Evolutionary conservation across 352 stramenopile genomes (phyloP).

Genomic region (Phytophthora pinifolia): DNA sequence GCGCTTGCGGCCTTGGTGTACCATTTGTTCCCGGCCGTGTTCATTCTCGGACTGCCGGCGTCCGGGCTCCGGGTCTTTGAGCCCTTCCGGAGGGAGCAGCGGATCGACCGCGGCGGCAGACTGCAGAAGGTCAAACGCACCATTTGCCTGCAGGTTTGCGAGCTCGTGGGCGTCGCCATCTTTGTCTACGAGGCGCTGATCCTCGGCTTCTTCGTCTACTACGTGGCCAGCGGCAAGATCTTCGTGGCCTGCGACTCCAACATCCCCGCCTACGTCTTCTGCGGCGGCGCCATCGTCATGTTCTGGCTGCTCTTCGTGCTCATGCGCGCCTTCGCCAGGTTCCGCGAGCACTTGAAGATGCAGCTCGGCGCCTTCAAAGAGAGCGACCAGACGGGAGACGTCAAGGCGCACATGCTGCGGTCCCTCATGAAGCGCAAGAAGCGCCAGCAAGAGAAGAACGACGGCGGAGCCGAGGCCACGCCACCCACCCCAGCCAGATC

Average conservation of each 20-base stretch:
- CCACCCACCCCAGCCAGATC: slow-evolving; percentile 24
- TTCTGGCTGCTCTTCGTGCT: slow-evolving; percentile 69
- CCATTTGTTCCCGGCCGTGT: slow-evolving; percentile 60
- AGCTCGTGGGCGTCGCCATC: slow-evolving; percentile 59
- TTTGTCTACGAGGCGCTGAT: slow-evolving; percentile 57
- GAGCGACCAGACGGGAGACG: slow-evolving; percentile 77
- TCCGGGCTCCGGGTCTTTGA: slow-evolving; percentile 69
- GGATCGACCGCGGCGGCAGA: slow-evolving; percentile 52
- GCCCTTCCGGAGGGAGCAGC: slow-evolving; percentile 67
- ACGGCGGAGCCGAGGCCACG: slow-evolving; percentile 2
- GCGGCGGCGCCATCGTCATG: slow-evolving; percentile 39
- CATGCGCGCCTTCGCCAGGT: slow-evolving; percentile 70
- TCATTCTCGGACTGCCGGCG: slow-evolving; percentile 64
- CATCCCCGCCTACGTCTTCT: slow-evolving; percentile 50
- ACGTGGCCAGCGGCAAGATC: slow-evolving; percentile 50
- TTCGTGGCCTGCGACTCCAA: slow-evolving; percentile 57
- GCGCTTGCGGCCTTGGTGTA: slow-evolving; percentile 69
- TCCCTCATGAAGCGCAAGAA: slow-evolving; percentile 55
- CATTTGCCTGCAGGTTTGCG: slow-evolving; percentile 73
- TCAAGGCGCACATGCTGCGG: slow-evolving; percentile 66
- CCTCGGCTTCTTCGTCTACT: slow-evolving; percentile 54
- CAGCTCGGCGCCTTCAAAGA: slow-evolving; percentile 82
- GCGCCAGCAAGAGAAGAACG: slow-evolving; percentile 36
- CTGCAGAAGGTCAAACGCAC: slow-evolving; percentile 83
- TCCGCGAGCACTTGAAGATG: slow-evolving; percentile 86